Evolutionary conservation across 352 stramenopile species (phyloP), one percentile per base, ranked within the genome.

Genomic region (Aphanomyces euteiches): DNA sequence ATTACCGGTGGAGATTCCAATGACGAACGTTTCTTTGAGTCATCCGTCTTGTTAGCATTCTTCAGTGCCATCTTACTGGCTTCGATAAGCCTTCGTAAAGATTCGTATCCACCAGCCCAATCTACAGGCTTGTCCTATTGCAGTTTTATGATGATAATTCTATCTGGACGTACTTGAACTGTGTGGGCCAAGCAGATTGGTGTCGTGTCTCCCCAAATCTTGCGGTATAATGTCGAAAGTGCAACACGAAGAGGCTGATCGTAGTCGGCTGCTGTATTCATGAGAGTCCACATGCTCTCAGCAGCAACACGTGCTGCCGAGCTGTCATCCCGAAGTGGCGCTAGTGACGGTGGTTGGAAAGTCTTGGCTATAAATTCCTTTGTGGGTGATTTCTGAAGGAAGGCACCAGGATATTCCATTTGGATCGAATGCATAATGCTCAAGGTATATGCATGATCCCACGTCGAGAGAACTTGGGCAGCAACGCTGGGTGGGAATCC

Each of bases 81-180:
- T 63, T 95, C 87, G 81, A 95, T 93, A 75, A 95, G 87, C 13
- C 85, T 59, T 7, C 87, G 84, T 63, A 95, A 74, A 41, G 82
- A 90, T 63, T 93, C 85, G 56, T 90, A 95, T 36, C 87, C 85
- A 12, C 87, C 85, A 0, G 87, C 85, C 83, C 84, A 95, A 67
- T 92, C 84, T 21, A 75, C 72, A 4, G 79, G 72, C 50, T 95
- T 95, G 39, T 95, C 85, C 50, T 72, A 68, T 39, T 7, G 48
- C 7, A 69, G 34, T 15, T 7, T 69, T 53, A 57, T 13, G 7
- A 39, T 8, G 48, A 67, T 67, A n/a, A 66, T 17, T 38, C 1
- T 54, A 67, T 67, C 19, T 19, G 19, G 10, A 66, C 47, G 28
- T 69, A 72, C 66, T 56, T 91, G 83, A 53, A 93, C 87, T 1